Evolutionary conservation across 2,329 filamentous ascomycete species (phyloP).

Genomic region (Dactylellina leptospora): DNA sequence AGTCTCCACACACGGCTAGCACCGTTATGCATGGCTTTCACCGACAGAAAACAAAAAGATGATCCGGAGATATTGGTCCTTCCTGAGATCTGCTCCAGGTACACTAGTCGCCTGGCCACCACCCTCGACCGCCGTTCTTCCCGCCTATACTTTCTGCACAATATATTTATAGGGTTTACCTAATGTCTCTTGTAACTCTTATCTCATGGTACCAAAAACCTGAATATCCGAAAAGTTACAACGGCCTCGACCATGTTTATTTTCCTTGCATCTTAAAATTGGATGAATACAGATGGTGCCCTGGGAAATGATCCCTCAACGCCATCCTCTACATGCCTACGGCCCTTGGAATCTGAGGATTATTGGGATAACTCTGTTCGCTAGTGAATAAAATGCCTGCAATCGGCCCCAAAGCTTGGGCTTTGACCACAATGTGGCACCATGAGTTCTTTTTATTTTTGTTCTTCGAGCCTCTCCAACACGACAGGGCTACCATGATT

Average conservation of each 20-base stretch:
- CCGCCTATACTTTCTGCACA: conserved; percentile 8
- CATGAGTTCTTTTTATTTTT: conserved; percentile 46
- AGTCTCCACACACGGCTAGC: conserved; percentile 40
- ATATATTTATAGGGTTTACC: conserved; percentile 31
- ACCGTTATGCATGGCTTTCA: conserved; percentile 43
- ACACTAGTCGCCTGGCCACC: conserved; percentile 20
- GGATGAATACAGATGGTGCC: conserved; percentile 27
- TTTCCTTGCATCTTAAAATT: conserved; percentile 48
- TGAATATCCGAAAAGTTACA: conserved; percentile 25
- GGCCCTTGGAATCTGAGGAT: conserved; percentile 14
- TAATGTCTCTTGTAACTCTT: conserved; percentile 19
- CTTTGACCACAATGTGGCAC: conserved; percentile 44
- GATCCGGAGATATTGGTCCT: conserved; percentile 24
- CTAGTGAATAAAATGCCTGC: conserved; percentile 47
- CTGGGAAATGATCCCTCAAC: conserved; percentile 24
- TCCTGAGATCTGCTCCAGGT: conserved; percentile 41
- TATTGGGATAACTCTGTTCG: conserved; percentile 41
- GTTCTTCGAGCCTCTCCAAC: neutral
- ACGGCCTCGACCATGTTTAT: conserved; percentile 2
- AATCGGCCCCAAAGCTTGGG: conserved; percentile 5
- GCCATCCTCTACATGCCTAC: conserved; percentile 21
- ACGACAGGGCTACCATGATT: conserved; percentile 5
- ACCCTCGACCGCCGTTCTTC: neutral
- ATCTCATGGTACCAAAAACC: conserved; percentile 27
- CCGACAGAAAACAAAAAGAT: conserved; percentile 27